phyloP scores from a whole-genome alignment of 176 grass and related monocot species.

The Chrysopogon serrulatus region DNA sequence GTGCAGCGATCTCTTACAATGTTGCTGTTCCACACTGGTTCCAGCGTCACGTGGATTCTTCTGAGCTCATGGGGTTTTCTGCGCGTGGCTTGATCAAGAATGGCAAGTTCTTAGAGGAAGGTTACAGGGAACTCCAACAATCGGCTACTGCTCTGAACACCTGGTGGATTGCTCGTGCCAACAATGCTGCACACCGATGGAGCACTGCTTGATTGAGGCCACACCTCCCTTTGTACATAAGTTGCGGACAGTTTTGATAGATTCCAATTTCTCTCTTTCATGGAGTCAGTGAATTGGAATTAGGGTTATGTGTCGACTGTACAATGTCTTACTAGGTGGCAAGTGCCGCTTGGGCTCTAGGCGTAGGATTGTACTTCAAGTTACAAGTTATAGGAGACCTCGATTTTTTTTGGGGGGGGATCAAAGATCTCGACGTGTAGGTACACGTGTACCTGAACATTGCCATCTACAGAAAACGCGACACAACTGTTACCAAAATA shows the following conservation, averaged over 20 bases:
- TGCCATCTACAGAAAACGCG: not conserved
- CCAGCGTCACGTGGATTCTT: slow-evolving; percentile 42
- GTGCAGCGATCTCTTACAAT: not conserved
- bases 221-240: not conserved
- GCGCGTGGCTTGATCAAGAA: slow-evolving; percentile 70
- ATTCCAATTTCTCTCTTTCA: not conserved
- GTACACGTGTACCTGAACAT: not conserved
- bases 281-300: not conserved
- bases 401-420: no score
- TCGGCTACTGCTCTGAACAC: not conserved
- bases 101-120: slow-evolving; percentile 45
- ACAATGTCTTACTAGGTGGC: not conserved
- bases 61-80: slow-evolving; percentile 80
- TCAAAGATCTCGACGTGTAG: no score
- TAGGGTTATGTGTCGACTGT: not conserved
- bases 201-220: not conserved
- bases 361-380: not conserved
- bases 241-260: not conserved
- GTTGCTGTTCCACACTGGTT: slow-evolving; percentile 44
- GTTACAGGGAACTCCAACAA: slow-evolving; percentile 6
- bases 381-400: not conserved
- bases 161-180: slow-evolving; percentile 27
- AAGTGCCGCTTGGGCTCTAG: not conserved
- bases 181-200: slow-evolving; percentile 1
- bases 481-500: not conserved